These are phyloP conservation scores for Phytopythium helicoides DNA, from an alignment of 352 stramenopile genomes.

Conservation along the genomic window DNA sequence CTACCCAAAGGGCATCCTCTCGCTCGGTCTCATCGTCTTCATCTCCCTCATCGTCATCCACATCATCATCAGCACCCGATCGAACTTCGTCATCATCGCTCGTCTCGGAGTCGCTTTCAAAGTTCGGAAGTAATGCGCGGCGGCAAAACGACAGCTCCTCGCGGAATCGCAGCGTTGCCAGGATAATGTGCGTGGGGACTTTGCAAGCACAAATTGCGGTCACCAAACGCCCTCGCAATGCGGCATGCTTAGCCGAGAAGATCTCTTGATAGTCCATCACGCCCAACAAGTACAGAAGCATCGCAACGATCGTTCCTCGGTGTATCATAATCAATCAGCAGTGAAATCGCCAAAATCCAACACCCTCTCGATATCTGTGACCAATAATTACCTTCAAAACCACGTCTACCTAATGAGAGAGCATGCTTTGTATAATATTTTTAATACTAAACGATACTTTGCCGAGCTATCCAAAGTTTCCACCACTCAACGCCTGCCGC, in stretches of 20 bases:
- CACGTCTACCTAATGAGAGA: too few relatives aligned
- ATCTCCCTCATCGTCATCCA: conserved; percentile 19
- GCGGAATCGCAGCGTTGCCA: conserved; percentile 52
- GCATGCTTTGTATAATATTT: too few relatives aligned
- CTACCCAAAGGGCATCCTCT: conserved; percentile 37
- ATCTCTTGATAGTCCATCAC: conserved; percentile 5
- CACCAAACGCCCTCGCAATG: conserved; percentile 21
- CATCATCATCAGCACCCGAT: conserved; percentile 11
- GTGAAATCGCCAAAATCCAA: too few relatives aligned
- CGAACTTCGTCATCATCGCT: conserved; percentile 14
- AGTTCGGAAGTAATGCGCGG: conserved; percentile 33
- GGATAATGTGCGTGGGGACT: conserved; percentile 34
- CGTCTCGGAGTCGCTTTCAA: conserved; percentile 30
- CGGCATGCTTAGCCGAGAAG: neutral
- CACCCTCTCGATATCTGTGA: too few relatives aligned
- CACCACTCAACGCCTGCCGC: too few relatives aligned
- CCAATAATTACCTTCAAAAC: too few relatives aligned
- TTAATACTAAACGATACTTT: too few relatives aligned
- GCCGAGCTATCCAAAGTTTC: too few relatives aligned
- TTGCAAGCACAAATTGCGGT: conserved; percentile 24
- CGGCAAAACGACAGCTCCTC: conserved; percentile 44
- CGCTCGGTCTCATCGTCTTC: conserved; percentile 10
- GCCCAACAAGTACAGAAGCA: conserved; percentile 34
- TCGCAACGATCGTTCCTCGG: conserved; percentile 30
- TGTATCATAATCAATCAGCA: conserved; percentile 2